Evolutionary conservation across 2,329 filamentous ascomycete species (phyloP), one percentile per base, ranked within the genome.

Genomic region (Trichoderma lentiforme): DNA sequence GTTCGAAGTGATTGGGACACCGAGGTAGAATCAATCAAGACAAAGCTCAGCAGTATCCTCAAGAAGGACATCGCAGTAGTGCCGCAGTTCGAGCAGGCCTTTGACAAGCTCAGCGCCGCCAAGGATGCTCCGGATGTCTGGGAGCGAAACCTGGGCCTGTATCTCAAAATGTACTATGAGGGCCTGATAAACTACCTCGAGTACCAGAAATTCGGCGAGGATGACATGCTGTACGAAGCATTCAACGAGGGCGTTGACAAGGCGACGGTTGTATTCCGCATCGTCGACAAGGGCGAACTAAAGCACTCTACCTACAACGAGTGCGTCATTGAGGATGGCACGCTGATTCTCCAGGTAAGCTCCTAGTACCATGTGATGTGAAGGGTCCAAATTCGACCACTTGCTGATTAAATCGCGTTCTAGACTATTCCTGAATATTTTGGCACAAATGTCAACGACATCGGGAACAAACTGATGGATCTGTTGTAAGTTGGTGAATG

Each of bases 151-250:
- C 73, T 89, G 12, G 86, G 86, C 28, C 72, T 63, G 24, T 81
- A 82, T 57, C 79, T 81, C 7, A 57, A 77, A 4, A 70, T 74
- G 26, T 89, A 88, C 78, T 86, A 84, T 69, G 80, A 85, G 65
- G 82, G 78, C 1, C 76, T 88, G n/a, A 77, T 77, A 34, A 79
- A 77, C 60, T 79, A 81, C 68, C 81, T 87, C 63, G 76, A 82
- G 73, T 79, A 78, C 62, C 77, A 84, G 67, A 85, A 86, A 73
- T 85, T 87, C 72, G 81, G 78, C 32, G 77, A 82, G 67, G 85
- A 88, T 72, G 85, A 87, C 1, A 79, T 86, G 77, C 77, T 87
- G 32, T 81, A 81, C 70, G 86, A 87, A 76, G 85, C 82, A 4
- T 81, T 87, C 74, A 76, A 83, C 21, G 85, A 88, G 73, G 83